phyloP scores from a whole-genome alignment of 768 basidiomycete genomes.

The Phanerochaete carnosa region DNA sequence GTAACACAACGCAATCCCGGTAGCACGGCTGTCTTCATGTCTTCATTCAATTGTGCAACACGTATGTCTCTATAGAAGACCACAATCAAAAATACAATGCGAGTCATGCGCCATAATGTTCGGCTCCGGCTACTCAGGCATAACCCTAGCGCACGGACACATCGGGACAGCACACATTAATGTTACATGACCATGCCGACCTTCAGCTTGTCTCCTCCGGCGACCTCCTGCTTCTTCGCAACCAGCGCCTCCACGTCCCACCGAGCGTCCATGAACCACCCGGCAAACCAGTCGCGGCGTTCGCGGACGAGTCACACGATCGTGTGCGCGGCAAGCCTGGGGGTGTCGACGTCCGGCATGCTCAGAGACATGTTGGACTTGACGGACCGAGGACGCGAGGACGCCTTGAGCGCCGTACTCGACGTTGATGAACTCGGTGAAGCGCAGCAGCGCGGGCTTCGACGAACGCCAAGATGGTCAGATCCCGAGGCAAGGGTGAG shows the following conservation, averaged over 20 bases:
- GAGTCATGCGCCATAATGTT: too few relatives aligned
- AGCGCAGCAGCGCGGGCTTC: constrained; percentile 6
- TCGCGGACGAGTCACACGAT: constrained; percentile 8
- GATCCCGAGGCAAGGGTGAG: neutral
- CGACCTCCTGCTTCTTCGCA: neutral
- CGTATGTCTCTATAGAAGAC: too few relatives aligned
- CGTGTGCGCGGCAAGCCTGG: constrained; percentile 5
- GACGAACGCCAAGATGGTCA: neutral
- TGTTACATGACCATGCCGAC: neutral
- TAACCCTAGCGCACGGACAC: too few relatives aligned
- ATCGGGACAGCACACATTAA: too few relatives aligned
- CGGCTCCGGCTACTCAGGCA: too few relatives aligned
- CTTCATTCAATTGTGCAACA: too few relatives aligned
- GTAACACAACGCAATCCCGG: too few relatives aligned
- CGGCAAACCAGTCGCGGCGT: constrained; percentile 1
- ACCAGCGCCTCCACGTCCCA: constrained; percentile 1
- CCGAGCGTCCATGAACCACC: neutral
- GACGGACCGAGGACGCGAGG: neutral
- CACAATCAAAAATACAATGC: too few relatives aligned
- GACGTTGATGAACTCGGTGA: neutral
- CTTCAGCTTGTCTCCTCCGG: neutral
- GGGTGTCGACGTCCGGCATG: constrained; percentile 10
- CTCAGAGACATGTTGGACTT: too few relatives aligned
- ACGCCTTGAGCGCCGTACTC: constrained; percentile 8
- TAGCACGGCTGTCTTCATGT: too few relatives aligned